These are phyloP conservation scores for Canna indica DNA, from an alignment of 176 grass and related monocot genomes.

Conservation along the genomic window DNA sequence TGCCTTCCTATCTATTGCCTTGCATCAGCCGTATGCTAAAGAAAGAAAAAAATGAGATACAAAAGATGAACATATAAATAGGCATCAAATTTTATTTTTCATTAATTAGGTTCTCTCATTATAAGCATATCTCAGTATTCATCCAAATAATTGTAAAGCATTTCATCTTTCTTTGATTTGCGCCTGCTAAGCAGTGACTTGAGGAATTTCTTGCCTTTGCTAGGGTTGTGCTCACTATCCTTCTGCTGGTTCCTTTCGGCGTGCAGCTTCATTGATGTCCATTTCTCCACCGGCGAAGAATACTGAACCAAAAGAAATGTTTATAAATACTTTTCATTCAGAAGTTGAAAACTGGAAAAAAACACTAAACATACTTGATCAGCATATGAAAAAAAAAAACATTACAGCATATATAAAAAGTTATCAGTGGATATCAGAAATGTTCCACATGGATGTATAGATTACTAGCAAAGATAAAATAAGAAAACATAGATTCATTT, in stretches of 20 bases:
- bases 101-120: too few species aligned
- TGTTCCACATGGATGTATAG: too few species aligned
- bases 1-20: not conserved
- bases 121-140: too few species aligned
- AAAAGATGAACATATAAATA: not conserved
- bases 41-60: not conserved
- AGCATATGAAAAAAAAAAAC: not conserved
- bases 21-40: not conserved
- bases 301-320: constrained; percentile 15
- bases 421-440: too few species aligned
- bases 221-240: constrained; percentile 47
- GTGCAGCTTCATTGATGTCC: constrained; percentile 43
- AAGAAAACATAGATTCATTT: too few species aligned
- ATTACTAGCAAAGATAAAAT: too few species aligned
- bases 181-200: constrained; percentile 78
- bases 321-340: constrained; percentile 9
- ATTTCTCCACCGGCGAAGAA: constrained; percentile 46
- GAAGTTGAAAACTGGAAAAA: not conserved
- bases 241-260: constrained; percentile 45
- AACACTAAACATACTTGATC: not conserved
- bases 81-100: too few species aligned
- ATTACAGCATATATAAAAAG: too few species aligned
- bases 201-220: constrained; percentile 76
- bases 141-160: constrained; percentile 45
- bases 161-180: constrained; percentile 88